Evolutionary conservation across 768 basidiomycete species (phyloP), one percentile per base, ranked within the genome.

Genomic region (Leccinum sublutescens): DNA sequence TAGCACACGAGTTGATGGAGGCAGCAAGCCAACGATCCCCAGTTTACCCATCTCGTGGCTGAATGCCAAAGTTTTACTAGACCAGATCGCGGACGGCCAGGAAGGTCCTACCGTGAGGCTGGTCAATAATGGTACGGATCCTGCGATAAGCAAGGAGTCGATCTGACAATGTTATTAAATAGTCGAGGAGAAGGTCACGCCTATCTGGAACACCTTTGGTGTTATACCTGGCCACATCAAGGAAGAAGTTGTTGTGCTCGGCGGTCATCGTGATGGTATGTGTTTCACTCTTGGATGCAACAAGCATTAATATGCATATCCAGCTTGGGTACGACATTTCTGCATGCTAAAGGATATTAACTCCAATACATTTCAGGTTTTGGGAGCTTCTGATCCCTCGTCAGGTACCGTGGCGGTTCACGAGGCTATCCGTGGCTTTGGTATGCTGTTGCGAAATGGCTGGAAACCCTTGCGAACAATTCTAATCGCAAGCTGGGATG

Each of bases 41-140:
- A 93, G 91, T 66, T 73, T 98, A n/a, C 96, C 96, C 1, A 85
- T 98, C 62, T 92, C 89, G 0, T 96, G 92, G 88, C 76, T 77
- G 52, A 97, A 95, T 68, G 95, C 93, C 1, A 73, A 86, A 61
- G 79, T 81, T 17, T 75, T 95, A 8, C 75, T 94, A 9, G 78
- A 73, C 45, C 72, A 82, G 58, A 62, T 79, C 25, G 73, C 78
- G 51, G 63, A 71, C 77, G 60, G 72, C 66, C 56, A 76, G 55
- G 71, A 66, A 36, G 65, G 71, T 50, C 75, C 73, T 50, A 78
- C 68, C 43, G 69, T 88, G 23, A 80, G 79, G 54, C 68, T 85
- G 52, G 80, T 84, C 14, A 87, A 86, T 63, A 78, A 81, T 62
- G 83, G 85, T 84, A 53, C 69, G 68, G 49, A 14, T 43, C 50